These are phyloP conservation scores for Adenanthera pavonina DNA, from an alignment of 306 rosid genomes.

Conservation along the genomic window DNA sequence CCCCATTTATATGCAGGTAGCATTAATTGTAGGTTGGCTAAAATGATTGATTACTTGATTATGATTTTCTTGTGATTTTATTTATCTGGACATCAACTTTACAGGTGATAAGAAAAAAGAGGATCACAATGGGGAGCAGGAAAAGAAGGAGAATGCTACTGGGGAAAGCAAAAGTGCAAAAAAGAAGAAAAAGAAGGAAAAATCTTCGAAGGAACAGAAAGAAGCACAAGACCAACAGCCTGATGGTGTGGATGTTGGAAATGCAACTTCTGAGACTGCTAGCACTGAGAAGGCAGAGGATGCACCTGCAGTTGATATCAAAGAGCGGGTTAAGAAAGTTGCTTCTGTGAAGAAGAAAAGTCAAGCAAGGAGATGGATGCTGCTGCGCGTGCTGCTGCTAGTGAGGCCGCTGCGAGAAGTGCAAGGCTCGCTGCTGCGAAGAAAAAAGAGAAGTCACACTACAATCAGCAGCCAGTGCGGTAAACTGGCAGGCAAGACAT, in stretches of 20 bases:
- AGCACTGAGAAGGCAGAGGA: conserved; percentile 54
- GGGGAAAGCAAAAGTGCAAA: conserved; percentile 62
- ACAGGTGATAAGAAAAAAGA: conserved; percentile 45
- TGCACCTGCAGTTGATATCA: conserved; percentile 49
- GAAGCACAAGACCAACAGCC: conserved; percentile 55
- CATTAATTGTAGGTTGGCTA: neutral
- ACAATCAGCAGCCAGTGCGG: conserved; percentile 70
- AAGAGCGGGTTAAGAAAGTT: conserved; percentile 62
- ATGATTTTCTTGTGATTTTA: neutral
- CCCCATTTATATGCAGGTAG: neutral
- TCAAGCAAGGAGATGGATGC: conserved; percentile 70
- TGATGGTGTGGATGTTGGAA: conserved; percentile 39
- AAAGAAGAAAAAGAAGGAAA: conserved; percentile 72
- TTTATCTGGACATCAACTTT: neutral
- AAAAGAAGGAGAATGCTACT: conserved; percentile 50
- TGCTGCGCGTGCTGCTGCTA: conserved; percentile 64
- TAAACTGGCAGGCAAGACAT: conserved; percentile 41
- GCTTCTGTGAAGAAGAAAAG: conserved; percentile 66
- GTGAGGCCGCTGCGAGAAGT: conserved; percentile 68
- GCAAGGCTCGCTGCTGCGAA: conserved; percentile 66
- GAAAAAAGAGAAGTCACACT: conserved; percentile 69
- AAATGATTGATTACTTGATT: conserved; percentile 11
- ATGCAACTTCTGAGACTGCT: conserved; percentile 38
- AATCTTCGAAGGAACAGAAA: conserved; percentile 56
- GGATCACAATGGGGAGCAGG: conserved; percentile 42